Conservation (phyloP, 1,284 basidiomycete species). For the Leccinum cinnamomeum region DNA sequence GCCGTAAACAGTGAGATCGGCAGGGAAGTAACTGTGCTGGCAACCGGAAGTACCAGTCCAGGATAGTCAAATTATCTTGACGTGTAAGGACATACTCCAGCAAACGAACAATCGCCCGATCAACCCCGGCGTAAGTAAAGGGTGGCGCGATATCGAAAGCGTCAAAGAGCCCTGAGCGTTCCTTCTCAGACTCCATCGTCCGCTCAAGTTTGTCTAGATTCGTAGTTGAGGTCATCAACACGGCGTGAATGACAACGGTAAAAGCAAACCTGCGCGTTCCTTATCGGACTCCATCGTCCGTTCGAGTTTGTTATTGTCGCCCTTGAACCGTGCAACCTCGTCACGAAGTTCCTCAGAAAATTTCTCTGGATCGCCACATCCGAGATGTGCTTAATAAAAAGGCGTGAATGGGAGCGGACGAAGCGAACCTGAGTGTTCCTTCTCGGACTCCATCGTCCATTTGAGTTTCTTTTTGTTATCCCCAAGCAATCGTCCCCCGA, state of each 20-base stretch:
- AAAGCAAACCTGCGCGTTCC: too few species aligned
- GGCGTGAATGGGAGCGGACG: not conserved
- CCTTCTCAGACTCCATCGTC: not conserved
- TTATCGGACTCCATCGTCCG: too few species aligned
- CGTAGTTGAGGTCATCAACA: not conserved
- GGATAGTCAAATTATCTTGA: not conserved
- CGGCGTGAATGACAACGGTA: not conserved
- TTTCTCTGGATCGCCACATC: too few species aligned
- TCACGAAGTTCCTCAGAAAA: too few species aligned
- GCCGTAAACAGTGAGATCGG: conserved; percentile 10
- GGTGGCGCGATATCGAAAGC: conserved; percentile 5
- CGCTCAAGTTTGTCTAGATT: not conserved
- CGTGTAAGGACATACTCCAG: conserved; percentile 7
- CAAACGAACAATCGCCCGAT: conserved; percentile 1
- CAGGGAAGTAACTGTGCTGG: conserved; percentile 11
- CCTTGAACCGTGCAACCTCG: too few species aligned
- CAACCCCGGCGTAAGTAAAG: conserved; percentile 8
- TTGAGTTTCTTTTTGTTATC: too few species aligned
- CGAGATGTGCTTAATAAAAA: too few species aligned
- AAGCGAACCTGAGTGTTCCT: too few species aligned
- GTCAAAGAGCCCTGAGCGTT: not conserved
- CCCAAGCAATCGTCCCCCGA: too few species aligned
- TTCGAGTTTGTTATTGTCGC: too few species aligned
- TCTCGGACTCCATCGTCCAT: too few species aligned
- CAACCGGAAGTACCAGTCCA: conserved; percentile 7